Evolutionary conservation across 2,329 filamentous ascomycete genomes (phyloP), one percentile per base, ranked within the genome.

Genomic region (Penicillium sp.): DNA sequence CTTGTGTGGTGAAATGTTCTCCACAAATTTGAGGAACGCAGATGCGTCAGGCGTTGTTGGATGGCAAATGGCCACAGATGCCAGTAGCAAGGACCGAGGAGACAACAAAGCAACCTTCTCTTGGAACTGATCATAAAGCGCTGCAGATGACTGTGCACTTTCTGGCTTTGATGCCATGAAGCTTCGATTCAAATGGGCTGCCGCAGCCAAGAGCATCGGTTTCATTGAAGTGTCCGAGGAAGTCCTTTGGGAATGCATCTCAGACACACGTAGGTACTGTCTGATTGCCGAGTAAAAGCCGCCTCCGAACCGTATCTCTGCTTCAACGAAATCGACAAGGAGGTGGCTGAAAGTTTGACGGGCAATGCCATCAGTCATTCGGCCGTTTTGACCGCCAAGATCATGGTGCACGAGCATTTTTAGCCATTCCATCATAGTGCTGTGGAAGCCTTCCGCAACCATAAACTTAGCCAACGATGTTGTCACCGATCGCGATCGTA

Each of bases 401-500:
- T 72, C 62, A 6, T 60, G 54, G 13, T 53, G 62, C 42, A 62
- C 43, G n/a, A 72, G 48, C 59, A 71, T 65, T 40, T 59, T 60
- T 38, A 76, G 55, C 72, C 75, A 76, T n/a, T 56, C 44, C 44
- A 71, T 63, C 34, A 73, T 59, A 7, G 66, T 68, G 10, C 61
- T 55, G 21, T 73, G 70, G 36, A 72, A 59, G 6, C 67, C 67
- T 50, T 76, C 74, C 3, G 68, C 70, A 36, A 70, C 67, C 65
- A 78, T 69, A 41, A 76, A 77, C 18, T 73, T 74, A 52, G 72
- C 50, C 27, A 74, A 55, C 2, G 63, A 53, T n/a, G 53, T 41
- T 13, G 67, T 66, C 6, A 64, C 56, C 1, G 42, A 47, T 9
- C 55, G 54, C n/a, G 64, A 65, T n/a, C 55, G 62, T 36, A 77